Evolutionary conservation across 202 grass and related monocot genomes (phyloP).

Genomic region (Setaria italica): DNA sequence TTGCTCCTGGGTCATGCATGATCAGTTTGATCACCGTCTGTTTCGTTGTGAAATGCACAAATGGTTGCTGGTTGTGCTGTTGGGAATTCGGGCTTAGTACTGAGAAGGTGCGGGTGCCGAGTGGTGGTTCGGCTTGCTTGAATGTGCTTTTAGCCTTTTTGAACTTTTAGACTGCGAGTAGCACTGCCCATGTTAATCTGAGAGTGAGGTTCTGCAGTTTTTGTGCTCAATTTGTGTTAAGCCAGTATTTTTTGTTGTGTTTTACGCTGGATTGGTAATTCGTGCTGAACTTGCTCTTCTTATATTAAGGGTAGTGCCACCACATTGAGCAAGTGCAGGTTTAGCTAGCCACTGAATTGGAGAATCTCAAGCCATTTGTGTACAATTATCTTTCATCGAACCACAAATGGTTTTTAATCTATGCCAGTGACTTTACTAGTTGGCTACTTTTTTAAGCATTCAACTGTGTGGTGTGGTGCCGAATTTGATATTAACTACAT

Average conservation of each 20-base stretch:
- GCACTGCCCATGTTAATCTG: conserved; percentile 14
- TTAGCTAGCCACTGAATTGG: background rate
- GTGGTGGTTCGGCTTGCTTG: background rate
- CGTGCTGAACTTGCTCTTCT: background rate
- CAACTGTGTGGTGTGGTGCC: background rate
- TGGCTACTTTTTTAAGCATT: background rate
- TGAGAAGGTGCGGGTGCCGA: background rate
- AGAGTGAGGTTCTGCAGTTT: background rate
- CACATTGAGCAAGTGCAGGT: background rate
- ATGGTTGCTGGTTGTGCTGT: background rate
- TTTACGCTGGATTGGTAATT: background rate
- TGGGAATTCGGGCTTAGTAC: background rate
- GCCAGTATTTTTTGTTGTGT: background rate
- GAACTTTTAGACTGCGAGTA: conserved; percentile 4
- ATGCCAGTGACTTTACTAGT: background rate
- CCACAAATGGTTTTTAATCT: background rate
- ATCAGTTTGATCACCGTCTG: background rate
- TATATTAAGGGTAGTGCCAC: background rate
- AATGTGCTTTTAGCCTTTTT: background rate
- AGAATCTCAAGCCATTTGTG: background rate
- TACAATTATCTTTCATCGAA: background rate
- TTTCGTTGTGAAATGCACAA: background rate
- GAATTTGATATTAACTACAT: conserved; percentile 1
- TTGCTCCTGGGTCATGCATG: background rate
- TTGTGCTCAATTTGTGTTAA: conserved; percentile 3